Base-by-base conservation (phyloP, 768 basidiomycete genomes). In the Tephrocybe sp. region DNA sequence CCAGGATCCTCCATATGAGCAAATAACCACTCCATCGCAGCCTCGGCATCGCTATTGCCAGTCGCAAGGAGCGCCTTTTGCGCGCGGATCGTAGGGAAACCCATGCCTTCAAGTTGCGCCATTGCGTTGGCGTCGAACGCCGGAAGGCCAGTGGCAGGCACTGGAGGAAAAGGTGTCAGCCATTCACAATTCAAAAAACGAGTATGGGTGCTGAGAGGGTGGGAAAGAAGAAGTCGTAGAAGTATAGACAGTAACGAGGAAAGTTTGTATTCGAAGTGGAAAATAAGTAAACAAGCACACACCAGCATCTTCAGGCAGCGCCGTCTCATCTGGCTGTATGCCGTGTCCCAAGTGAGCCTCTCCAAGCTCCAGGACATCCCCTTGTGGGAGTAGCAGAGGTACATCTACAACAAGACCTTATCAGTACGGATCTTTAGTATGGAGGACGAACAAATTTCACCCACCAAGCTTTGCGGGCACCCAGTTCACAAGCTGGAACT, bases 21-120 rank as follows among this genome's bases (percentile, higher is more conserved):
- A 61, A 98, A 96, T 34, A 99, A 67, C 96, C 96, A 99, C 51
- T 92, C 86, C 93, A 96, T 96, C 0, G 97, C 97, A 0, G 74
- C 78, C 53, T 94, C 89, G 0, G 87, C 71, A 50, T 84, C 83
- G 13, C 66, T 70, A 57, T 86, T 85, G 0, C 92, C 92, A 0
- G 94, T 98, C 0, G 92, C 93, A 9, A 96, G 73, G 5, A 98
- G 65, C 0, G 95, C 97, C 57, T 92, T 94, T 59, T 96, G 87
- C 64, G 90, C 94, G 19, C 94, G 80, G 7, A 93, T 65, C 0
- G 70, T 64, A 0, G 95, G 89, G 76, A 99, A 98, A 0, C 96
- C 96, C 93, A 98, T 95, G 0, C 71, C 84, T 58, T 90, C 83
- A 19, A 98, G 72, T 69, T 89, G 84, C 0, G 72, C 77, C 73